Conservation (phyloP, 148 eudicot genomes). For the Limonium bicolor region DNA sequence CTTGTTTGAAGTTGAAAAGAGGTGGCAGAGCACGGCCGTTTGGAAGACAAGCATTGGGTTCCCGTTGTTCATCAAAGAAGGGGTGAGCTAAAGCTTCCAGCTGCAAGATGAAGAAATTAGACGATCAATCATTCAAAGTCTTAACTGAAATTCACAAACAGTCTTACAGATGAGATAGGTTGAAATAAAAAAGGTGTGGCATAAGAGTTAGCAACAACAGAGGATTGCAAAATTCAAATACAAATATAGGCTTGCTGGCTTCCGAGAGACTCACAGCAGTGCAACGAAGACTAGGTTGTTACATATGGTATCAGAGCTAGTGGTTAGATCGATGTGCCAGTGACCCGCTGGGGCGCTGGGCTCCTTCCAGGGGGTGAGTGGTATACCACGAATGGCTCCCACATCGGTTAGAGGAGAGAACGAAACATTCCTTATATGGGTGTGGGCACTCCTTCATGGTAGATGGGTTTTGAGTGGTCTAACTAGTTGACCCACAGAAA, state of each 20-base stretch:
- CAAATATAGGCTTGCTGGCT: too few species aligned
- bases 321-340: too few species aligned
- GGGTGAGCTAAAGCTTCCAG: conserved; percentile 93
- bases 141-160: background rate
- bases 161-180: background rate
- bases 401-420: too few species aligned
- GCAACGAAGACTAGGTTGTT: conserved; percentile 11
- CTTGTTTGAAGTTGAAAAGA: conserved; percentile 86
- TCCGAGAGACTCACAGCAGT: conserved; percentile 61
- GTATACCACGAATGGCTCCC: too few species aligned
- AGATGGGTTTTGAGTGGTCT: too few species aligned
- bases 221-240: background rate
- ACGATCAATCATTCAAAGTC: background rate
- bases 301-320: too few species aligned
- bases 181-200: background rate
- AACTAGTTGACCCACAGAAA: too few species aligned
- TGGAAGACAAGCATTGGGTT: conserved; percentile 83
- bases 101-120: conserved; percentile 20
- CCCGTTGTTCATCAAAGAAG: conserved; percentile 92
- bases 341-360: too few species aligned
- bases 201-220: background rate
- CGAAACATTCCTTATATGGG: too few species aligned
- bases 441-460: too few species aligned
- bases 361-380: too few species aligned
- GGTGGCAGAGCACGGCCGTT: conserved; percentile 86